These are phyloP conservation scores for Scytalidium sp. DNA, from an alignment of 2,329 filamentous ascomycete species.

Conservation along the genomic window DNA sequence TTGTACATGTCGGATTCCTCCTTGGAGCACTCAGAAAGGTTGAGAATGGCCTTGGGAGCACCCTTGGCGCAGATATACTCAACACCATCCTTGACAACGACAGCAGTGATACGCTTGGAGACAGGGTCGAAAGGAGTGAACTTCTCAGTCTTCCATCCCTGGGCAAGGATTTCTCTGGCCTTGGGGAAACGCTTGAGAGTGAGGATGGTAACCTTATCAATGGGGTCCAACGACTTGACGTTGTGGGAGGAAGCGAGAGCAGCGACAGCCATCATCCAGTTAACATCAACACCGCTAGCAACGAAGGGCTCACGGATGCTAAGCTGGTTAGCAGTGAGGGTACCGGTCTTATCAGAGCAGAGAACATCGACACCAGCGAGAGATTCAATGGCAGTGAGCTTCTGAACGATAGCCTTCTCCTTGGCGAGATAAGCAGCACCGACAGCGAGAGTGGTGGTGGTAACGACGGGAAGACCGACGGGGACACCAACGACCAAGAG, in stretches of 20 bases:
- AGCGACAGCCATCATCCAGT: constrained; percentile 83
- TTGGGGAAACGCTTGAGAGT: constrained; percentile 75
- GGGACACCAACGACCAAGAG: constrained; percentile 76
- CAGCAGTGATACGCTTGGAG: constrained; percentile 73
- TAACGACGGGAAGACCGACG: constrained; percentile 76
- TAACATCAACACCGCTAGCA: constrained; percentile 72
- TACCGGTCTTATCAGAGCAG: constrained; percentile 81
- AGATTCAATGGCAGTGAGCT: constrained; percentile 75
- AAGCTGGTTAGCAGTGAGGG: constrained; percentile 71
- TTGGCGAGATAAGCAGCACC: constrained; percentile 74
- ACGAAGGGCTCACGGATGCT: constrained; percentile 76
- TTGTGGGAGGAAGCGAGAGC: constrained; percentile 77
- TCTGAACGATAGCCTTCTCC: constrained; percentile 77
- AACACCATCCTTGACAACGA: constrained; percentile 67
- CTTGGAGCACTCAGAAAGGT: constrained; percentile 64
- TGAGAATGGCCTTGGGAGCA: constrained; percentile 72
- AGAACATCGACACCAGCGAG: constrained; percentile 74
- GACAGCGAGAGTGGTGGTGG: constrained; percentile 73
- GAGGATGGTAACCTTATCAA: constrained; percentile 76
- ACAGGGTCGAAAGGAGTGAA: constrained; percentile 78
- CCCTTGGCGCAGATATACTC: constrained; percentile 73
- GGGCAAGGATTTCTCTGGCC: constrained; percentile 70
- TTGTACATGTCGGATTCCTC: constrained; percentile 65
- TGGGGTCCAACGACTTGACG: constrained; percentile 74
- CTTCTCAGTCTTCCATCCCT: constrained; percentile 75